These are phyloP conservation scores for Pseudopyricularia javanii DNA, from an alignment of 2,329 filamentous ascomycete species.

Conservation along the genomic window DNA sequence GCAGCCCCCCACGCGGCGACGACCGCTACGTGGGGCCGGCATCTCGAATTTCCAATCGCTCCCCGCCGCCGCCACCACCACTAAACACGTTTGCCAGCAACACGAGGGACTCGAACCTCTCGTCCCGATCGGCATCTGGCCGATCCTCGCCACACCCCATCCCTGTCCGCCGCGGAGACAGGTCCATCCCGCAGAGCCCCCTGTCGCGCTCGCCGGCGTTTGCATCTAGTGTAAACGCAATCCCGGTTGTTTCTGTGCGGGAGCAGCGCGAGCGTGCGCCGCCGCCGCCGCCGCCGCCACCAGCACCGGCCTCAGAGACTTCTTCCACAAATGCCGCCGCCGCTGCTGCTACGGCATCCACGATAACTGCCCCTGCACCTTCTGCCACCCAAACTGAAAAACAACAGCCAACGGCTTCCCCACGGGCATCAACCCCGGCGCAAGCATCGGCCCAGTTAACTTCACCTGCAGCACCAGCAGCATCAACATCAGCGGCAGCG, in stretches of 20 bases:
- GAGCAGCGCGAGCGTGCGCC: not conserved
- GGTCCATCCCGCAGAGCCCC: slow-evolving; percentile 33
- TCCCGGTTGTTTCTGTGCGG: slow-evolving; percentile 5
- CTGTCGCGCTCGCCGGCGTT: slow-evolving; percentile 21
- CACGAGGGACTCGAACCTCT: slow-evolving; percentile 29
- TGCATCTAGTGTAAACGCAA: slow-evolving; percentile 3
- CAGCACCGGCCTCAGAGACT: not conserved
- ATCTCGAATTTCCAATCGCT: slow-evolving; percentile 6
- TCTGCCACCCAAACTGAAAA: not conserved
- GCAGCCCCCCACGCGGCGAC: slow-evolving; percentile 35
- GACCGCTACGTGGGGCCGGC: slow-evolving; percentile 17
- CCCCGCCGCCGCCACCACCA: not conserved
- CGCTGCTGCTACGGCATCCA: slow-evolving; percentile 10
- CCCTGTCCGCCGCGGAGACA: slow-evolving; percentile 29
- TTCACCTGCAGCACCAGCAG: slow-evolving; percentile 12
- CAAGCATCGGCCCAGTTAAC: slow-evolving; percentile 16
- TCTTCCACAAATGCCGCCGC: slow-evolving; percentile 6
- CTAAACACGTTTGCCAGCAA: slow-evolving; percentile 20
- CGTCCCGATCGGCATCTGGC: slow-evolving; percentile 36
- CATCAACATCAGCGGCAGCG: slow-evolving; percentile 7
- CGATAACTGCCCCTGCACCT: slow-evolving; percentile 22
- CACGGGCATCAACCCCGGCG: slow-evolving; percentile 12
- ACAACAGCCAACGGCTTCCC: slow-evolving; percentile 6
- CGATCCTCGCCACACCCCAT: slow-evolving; percentile 39
- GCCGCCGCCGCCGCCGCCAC: slow-evolving; percentile 3